Conservation (phyloP, 1,139 yeast species). For the Hemisphaericaspora xylofermentans region DNA sequence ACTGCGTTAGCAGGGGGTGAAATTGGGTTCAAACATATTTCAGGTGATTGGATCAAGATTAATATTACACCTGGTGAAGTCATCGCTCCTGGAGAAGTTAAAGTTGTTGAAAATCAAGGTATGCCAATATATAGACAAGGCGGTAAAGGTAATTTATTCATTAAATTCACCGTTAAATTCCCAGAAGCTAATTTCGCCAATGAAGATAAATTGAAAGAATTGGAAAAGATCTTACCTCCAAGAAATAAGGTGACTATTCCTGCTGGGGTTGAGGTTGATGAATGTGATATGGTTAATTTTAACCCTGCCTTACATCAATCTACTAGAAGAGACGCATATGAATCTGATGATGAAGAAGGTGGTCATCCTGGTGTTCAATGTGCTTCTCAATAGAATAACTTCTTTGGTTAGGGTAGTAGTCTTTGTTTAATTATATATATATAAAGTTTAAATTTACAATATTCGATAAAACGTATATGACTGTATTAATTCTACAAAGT, state of each 20-base stretch:
- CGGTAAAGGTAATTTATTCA: conserved; percentile 70
- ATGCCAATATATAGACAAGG: conserved; percentile 86
- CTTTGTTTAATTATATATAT: conserved; percentile 1
- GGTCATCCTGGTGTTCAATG: conserved; percentile 78
- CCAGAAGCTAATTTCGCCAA: conserved; percentile 62
- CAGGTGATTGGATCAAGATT: conserved; percentile 85
- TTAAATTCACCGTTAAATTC: conserved; percentile 72
- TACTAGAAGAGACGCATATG: conserved; percentile 54
- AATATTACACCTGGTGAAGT: conserved; percentile 89
- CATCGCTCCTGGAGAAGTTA: conserved; percentile 77
- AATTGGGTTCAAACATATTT: conserved; percentile 78
- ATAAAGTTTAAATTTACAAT: background rate
- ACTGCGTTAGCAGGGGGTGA: conserved; percentile 98
- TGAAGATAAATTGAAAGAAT: conserved; percentile 64
- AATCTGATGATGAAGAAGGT: conserved; percentile 67
- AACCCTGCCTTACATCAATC: conserved; percentile 62
- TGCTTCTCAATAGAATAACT: conserved; percentile 70
- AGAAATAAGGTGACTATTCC: conserved; percentile 59
- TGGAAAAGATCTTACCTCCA: conserved; percentile 67
- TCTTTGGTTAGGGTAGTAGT: conserved; percentile 1
- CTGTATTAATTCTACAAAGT: no score
- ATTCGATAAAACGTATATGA: background rate
- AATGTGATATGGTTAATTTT: conserved; percentile 68
- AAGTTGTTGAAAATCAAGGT: conserved; percentile 91
- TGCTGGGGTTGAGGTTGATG: conserved; percentile 71